Percentiles rank a stretch among this genome's conserved stretches.
Evolutionary conservation across 345 rosid genomes (phyloP).

Genomic region (Aquilaria sinensis): DNA sequence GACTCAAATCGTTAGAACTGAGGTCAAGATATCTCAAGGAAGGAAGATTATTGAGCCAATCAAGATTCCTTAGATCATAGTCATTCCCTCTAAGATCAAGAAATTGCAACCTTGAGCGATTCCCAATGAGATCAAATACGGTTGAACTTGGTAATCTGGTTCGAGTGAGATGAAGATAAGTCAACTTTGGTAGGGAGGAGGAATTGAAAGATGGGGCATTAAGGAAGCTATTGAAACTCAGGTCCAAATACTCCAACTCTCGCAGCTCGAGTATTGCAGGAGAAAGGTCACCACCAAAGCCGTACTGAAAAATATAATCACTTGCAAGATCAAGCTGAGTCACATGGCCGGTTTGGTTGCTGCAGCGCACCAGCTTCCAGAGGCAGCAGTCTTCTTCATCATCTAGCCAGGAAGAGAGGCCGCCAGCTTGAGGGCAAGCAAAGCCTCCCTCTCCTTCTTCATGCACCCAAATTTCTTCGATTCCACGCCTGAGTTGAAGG

Average conservation of each 20-base stretch:
- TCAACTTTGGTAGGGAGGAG: too few species aligned
- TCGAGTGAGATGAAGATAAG: background rate
- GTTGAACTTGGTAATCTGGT: background rate
- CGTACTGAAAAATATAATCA: too few species aligned
- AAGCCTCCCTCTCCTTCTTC: constrained; percentile 19
- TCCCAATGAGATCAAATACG: constrained; percentile 2
- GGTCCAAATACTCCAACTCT: background rate
- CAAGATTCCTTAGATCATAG: background rate
- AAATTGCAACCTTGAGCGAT: constrained; percentile 11
- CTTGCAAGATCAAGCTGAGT: constrained; percentile 14
- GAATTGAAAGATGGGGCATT: too few species aligned
- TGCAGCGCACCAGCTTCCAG: constrained; percentile 23
- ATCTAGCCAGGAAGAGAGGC: constrained; percentile 28
- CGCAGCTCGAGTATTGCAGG: background rate
- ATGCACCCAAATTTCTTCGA: constrained; percentile 1
- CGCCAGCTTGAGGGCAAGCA: constrained; percentile 13
- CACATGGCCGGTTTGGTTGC: constrained; percentile 16
- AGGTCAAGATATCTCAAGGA: constrained; percentile 1
- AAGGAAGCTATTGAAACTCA: background rate
- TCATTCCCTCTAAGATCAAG: constrained; percentile 7
- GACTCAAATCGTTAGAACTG: background rate
- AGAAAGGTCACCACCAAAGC: background rate
- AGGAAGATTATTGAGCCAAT: constrained; percentile 9
- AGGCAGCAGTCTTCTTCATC: constrained; percentile 19
- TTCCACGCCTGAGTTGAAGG: background rate